Conservation (phyloP, 2,329 filamentous ascomycete genomes). For the Ascochyta rabiei region DNA sequence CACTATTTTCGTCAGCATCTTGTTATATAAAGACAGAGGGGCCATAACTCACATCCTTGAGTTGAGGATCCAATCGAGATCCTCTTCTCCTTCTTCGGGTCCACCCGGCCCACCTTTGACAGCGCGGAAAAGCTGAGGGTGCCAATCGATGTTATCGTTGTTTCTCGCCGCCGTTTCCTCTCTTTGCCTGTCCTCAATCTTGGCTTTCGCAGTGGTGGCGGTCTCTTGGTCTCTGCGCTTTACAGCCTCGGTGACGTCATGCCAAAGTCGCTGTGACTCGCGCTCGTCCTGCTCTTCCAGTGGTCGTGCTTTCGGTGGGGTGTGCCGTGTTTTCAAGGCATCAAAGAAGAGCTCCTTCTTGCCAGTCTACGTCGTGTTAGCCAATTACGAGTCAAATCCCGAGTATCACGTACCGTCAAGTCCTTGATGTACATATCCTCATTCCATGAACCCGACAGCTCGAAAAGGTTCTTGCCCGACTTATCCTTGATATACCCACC, state of each 20-base stretch:
- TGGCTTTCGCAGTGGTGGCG: slow-evolving; percentile 95
- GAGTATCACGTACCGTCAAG: slow-evolving; percentile 63
- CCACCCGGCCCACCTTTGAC: slow-evolving; percentile 74
- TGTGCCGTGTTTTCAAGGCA: slow-evolving; percentile 77
- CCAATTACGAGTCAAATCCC: slow-evolving; percentile 6
- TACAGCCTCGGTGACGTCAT: slow-evolving; percentile 79
- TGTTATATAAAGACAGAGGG: neutral
- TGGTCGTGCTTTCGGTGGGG: slow-evolving; percentile 74
- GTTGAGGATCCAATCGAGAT: slow-evolving; percentile 93
- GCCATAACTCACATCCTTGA: slow-evolving; percentile 71
- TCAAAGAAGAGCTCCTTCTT: slow-evolving; percentile 91
- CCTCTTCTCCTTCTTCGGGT: slow-evolving; percentile 80
- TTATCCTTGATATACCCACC: slow-evolving; percentile 87
- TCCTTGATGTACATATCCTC: slow-evolving; percentile 94
- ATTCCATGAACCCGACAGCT: slow-evolving; percentile 89
- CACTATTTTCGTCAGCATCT: slow-evolving; percentile 37
- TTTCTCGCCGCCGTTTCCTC: slow-evolving; percentile 82
- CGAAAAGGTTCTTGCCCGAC: slow-evolving; percentile 85
- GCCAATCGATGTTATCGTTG: slow-evolving; percentile 84
- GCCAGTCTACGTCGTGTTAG: slow-evolving; percentile 68
- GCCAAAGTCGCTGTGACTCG: slow-evolving; percentile 90
- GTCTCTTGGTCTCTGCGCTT: slow-evolving; percentile 83
- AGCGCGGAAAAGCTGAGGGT: slow-evolving; percentile 80
- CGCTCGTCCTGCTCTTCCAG: slow-evolving; percentile 85
- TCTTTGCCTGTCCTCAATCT: slow-evolving; percentile 89